phyloP scores from a whole-genome alignment of 495 filamentous ascomycete genomes.

The Penicillium nucicola region DNA sequence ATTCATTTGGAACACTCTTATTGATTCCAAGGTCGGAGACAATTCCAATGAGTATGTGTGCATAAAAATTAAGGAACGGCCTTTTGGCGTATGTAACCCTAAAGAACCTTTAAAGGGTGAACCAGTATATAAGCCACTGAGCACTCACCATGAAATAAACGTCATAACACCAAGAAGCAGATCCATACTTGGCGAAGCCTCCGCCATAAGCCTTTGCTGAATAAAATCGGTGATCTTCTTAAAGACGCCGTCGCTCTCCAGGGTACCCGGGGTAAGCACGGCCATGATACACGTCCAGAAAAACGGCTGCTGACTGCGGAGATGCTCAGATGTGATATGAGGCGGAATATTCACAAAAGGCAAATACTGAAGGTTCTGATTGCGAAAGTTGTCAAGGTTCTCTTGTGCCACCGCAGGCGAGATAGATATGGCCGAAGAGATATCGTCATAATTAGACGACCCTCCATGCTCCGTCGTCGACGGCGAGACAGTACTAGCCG shows the following conservation, averaged over 20 bases:
- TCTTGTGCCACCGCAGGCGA: slow-evolving; percentile 36
- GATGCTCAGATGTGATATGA: slow-evolving; percentile 40
- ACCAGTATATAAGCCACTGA: not conserved
- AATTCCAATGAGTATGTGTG: slow-evolving; percentile 49
- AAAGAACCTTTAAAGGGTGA: not conserved
- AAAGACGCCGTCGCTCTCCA: slow-evolving; percentile 32
- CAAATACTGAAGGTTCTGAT: slow-evolving; percentile 37
- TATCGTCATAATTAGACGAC: slow-evolving; percentile 3
- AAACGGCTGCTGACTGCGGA: slow-evolving; percentile 47
- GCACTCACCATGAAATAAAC: slow-evolving; percentile 41
- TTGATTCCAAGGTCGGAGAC: slow-evolving; percentile 56
- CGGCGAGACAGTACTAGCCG: slow-evolving; percentile 14
- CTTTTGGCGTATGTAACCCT: slow-evolving; percentile 17
- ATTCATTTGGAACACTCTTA: slow-evolving; percentile 31
- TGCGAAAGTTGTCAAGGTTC: slow-evolving; percentile 37
- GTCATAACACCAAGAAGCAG: slow-evolving; percentile 53
- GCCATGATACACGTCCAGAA: slow-evolving; percentile 55
- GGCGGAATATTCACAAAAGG: slow-evolving; percentile 45
- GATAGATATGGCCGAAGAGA: slow-evolving; percentile 13
- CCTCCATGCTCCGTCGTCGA: slow-evolving; percentile 4
- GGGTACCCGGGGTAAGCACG: slow-evolving; percentile 27
- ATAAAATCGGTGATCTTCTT: slow-evolving; percentile 39
- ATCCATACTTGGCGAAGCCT: slow-evolving; percentile 49
- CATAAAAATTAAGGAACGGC: slow-evolving; percentile 36
- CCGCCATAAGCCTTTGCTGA: slow-evolving; percentile 46